Conservation (phyloP, 768 basidiomycete genomes). For the Ramaria sp. region DNA sequence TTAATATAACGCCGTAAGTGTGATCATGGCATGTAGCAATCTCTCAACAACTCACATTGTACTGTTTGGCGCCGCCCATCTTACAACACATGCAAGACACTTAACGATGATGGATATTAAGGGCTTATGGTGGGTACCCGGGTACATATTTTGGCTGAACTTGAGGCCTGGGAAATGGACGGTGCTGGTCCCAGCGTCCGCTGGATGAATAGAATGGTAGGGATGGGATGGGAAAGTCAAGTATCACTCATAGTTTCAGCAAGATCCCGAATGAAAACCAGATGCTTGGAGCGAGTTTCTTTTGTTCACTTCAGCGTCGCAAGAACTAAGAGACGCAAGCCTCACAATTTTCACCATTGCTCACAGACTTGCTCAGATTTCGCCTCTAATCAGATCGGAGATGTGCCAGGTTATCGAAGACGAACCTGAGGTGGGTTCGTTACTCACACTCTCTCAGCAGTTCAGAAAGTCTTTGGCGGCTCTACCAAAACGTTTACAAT, state of each 20-base stretch:
- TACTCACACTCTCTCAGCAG: too few species aligned
- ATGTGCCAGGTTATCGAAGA: slow-evolving; percentile 8
- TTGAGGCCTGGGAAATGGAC: slow-evolving; percentile 16
- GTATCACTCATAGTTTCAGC: slow-evolving; percentile 17
- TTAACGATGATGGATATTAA: too few species aligned
- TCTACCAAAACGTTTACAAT: too few species aligned
- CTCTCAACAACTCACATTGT: too few species aligned
- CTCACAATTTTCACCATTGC: slow-evolving; percentile 20
- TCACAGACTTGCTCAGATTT: slow-evolving; percentile 9
- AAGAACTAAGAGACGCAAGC: slow-evolving; percentile 16
- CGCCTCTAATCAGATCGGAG: neutral
- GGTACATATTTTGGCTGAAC: slow-evolving; percentile 14
- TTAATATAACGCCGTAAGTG: too few species aligned
- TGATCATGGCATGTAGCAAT: too few species aligned
- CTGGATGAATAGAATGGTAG: slow-evolving; percentile 18
- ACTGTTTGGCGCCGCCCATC: too few species aligned
- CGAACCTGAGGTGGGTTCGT: neutral
- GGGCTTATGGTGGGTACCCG: slow-evolving; percentile 17
- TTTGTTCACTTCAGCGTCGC: slow-evolving; percentile 16
- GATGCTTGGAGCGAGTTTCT: slow-evolving; percentile 20
- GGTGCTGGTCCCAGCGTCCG: slow-evolving; percentile 19
- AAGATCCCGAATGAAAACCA: slow-evolving; percentile 10
- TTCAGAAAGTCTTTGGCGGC: too few species aligned
- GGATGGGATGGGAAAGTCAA: slow-evolving; percentile 19
- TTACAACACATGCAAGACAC: too few species aligned